These are phyloP conservation scores for Parastagonospora avenae DNA, from an alignment of 2,329 filamentous ascomycete species.

Conservation along the genomic window DNA sequence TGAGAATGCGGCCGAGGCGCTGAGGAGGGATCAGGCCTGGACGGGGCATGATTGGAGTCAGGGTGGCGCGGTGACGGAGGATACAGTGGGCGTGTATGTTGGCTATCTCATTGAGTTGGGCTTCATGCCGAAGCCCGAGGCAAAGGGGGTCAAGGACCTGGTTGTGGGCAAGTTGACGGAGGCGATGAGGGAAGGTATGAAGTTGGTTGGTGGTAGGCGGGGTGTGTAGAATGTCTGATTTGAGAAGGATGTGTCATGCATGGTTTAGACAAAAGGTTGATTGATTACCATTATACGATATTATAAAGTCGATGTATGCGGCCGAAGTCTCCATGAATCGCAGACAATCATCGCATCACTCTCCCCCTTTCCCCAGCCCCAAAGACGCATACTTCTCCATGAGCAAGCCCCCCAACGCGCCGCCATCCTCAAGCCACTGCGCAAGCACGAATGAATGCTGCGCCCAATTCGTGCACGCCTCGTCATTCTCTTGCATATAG, in stretches of 20 bases:
- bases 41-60: constrained; percentile 62
- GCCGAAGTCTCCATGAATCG: too few relatives aligned
- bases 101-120: constrained; percentile 66
- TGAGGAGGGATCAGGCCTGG: constrained; percentile 67
- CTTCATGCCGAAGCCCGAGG: constrained; percentile 58
- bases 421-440: constrained; percentile 61
- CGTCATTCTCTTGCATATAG: constrained; percentile 56
- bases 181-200: constrained; percentile 41
- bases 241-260: neutral
- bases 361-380: neutral
- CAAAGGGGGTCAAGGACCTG: constrained; percentile 34
- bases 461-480: constrained; percentile 65
- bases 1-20: constrained; percentile 66
- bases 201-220: constrained; percentile 38
- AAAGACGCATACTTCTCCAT: constrained; percentile 50
- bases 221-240: constrained; percentile 22
- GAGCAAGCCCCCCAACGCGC: constrained; percentile 29
- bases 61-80: constrained; percentile 62
- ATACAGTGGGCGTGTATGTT: constrained; percentile 67
- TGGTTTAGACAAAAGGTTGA: neutral
- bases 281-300: too few relatives aligned
- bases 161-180: constrained; percentile 34
- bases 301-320: neutral
- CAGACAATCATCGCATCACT: neutral
- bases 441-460: constrained; percentile 67